Evolutionary conservation across 2,329 filamentous ascomycete genomes (phyloP).

Genomic region (Alternaria sp.): DNA sequence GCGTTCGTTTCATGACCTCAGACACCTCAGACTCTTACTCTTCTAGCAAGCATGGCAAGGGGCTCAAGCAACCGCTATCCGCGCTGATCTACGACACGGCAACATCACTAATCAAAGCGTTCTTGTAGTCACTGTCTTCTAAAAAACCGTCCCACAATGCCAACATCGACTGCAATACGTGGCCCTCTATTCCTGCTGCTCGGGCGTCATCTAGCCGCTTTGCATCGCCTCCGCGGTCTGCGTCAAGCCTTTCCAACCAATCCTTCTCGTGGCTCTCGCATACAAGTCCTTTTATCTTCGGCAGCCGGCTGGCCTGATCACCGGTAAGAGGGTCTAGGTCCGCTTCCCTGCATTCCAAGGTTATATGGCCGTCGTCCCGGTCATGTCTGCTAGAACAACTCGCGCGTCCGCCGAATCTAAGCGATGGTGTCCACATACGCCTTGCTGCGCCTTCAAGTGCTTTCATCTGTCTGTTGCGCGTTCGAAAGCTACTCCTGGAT

Average conservation of each 20-base stretch:
- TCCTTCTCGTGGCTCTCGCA: neutral
- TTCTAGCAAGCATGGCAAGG: neutral
- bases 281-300: neutral
- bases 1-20: neutral
- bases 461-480: neutral
- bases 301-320: neutral
- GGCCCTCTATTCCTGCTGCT: neutral
- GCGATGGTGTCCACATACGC: neutral
- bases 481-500: neutral
- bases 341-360: neutral
- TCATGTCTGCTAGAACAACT: neutral
- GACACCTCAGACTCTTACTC: neutral
- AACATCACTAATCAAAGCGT: neutral
- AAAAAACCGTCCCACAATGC: neutral
- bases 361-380: neutral
- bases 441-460: neutral
- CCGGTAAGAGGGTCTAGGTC: neutral
- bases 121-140: neutral
- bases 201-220: neutral
- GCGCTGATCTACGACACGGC: neutral
- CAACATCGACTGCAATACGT: neutral
- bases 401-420: neutral
- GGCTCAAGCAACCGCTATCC: neutral
- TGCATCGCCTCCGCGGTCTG: neutral
- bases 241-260: neutral